Base-by-base conservation (phyloP, 768 basidiomycete genomes). In the Dendrothele bispora region DNA sequence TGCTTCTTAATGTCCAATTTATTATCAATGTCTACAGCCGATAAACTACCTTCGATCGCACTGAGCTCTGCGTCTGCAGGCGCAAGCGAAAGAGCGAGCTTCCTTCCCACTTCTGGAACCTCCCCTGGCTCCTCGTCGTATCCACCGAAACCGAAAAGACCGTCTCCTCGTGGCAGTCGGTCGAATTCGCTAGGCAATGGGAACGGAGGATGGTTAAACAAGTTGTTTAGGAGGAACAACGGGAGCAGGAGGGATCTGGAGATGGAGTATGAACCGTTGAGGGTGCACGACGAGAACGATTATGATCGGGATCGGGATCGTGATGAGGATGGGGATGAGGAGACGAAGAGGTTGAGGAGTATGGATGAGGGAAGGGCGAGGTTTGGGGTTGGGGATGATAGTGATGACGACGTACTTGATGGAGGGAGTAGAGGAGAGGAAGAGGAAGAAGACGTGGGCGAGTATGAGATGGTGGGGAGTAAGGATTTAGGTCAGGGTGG, bases 371-470 rank as follows among this genome's bases (percentile, higher is more conserved):
- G 36, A 11, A 29, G 46, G 22, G 11, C 25, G 14, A 21, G 7
- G 2, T 26, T 24, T 7, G 46, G 22, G 1, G 46, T 29, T 15
- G 28, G 26, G 17, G 46, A 47, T 1, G 45, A 39, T 25, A 38
- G 39, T 17, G 36, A 47, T 29, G 38, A 29, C 10, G 25, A 29
- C n/a, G 46, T 27, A 27, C 39, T 39, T n/a, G 46, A 47, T n/a
- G n/a, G n/a, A n/a, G n/a, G n/a, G 14, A 21, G 7, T 3, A 38
- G 35, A n/a, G 46, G 22, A 1, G 46, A 39, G 10, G 28, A 35
- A 21, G 46, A 47, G 1, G 45, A 39, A 27, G 46, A 47, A 20
- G 36, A 47, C 28, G 38, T 39, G 6, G 25, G 38, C n/a, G 46
- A 39, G 20, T 47, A 47, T n/a, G 46, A 47, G 22, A 21, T 47